Base-by-base conservation (phyloP, 148 eudicot species). In the Dianthus caryophyllus region DNA sequence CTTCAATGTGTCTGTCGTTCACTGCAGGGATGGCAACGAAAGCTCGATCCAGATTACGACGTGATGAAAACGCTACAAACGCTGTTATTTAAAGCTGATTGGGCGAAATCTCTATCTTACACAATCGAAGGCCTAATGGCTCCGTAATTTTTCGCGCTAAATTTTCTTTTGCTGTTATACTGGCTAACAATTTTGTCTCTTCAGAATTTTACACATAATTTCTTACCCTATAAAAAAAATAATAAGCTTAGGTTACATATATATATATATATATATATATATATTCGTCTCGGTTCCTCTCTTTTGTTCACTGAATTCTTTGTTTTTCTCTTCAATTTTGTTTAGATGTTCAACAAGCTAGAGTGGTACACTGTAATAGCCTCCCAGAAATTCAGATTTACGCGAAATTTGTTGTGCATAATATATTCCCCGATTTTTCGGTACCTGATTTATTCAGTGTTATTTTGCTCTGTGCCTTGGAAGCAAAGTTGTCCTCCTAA, bases 121-220 rank as follows among this genome's bases (percentile, higher is more conserved):
- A 94, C 98, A 14, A 90, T 94, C 66, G 98, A 90, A 78, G 92
- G 98, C 31, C 88, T 94, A 26, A 90, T 90, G 97, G 96, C 98
- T 33, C 98, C 98, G n/a, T 92, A 79, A 55, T 33, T 33, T 33
- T 33, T n/a, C 52, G 61, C 13, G 6, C 29, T 31, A n/a, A 21
- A 47, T 75, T 14, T 29, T 41, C 31, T 31, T 27, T 61, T 53
- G 73, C 30, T 75, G 29, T 48, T 53, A 57, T 52, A 25, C 20
- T 36, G 49, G 47, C 60, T 18, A 31, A 29, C 36, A 67, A 67
- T 74, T 67, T 74, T 62, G 72, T 49, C 38, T 27, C 58, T 26
- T 22, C 56, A 25, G 16, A 11, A 58, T 27, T 61, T 27, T 61
- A 67, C 39, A 68, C 62, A 46, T 63, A 68, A 62, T 52, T 30